Percentiles rank a stretch among this genome's conserved stretches.
These are phyloP conservation scores for Monilinia laxa DNA, from an alignment of 2,329 filamentous ascomycete genomes.

Conservation along the genomic window DNA sequence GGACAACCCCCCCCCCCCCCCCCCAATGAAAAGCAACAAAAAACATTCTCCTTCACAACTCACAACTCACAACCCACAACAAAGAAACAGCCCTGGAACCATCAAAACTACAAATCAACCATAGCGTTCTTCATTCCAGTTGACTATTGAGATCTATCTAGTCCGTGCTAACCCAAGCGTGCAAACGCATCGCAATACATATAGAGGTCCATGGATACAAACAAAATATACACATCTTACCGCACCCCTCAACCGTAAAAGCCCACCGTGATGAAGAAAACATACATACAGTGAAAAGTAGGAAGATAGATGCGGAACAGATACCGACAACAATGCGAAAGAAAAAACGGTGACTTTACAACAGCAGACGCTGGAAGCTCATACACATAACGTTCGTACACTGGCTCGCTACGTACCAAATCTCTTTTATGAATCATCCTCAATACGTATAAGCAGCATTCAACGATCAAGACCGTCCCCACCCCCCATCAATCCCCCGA, in stretches of 20 bases:
- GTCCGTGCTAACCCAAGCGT: neutral
- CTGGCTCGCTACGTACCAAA: neutral
- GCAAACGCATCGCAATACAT: neutral
- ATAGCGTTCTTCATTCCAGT: neutral
- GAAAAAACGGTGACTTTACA: too few species aligned
- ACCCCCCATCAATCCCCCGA: conserved; percentile 33
- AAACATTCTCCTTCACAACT: too few species aligned
- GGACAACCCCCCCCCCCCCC: neutral
- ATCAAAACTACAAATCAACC: neutral
- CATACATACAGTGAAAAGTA: conserved; percentile 4
- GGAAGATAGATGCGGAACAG: neutral
- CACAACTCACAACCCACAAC: too few species aligned
- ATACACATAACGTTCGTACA: neutral
- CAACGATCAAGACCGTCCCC: conserved; percentile 20
- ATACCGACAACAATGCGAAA: neutral
- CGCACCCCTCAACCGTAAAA: neutral
- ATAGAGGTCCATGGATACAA: neutral
- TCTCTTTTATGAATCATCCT: neutral
- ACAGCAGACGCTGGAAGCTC: neutral
- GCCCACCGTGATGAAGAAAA: neutral
- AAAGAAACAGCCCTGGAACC: too few species aligned
- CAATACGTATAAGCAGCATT: neutral
- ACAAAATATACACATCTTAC: neutral
- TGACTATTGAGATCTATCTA: conserved; percentile 8
- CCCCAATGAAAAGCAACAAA: neutral